Conservation (phyloP, 768 basidiomycete genomes). For the Lactifluus pinguis region DNA sequence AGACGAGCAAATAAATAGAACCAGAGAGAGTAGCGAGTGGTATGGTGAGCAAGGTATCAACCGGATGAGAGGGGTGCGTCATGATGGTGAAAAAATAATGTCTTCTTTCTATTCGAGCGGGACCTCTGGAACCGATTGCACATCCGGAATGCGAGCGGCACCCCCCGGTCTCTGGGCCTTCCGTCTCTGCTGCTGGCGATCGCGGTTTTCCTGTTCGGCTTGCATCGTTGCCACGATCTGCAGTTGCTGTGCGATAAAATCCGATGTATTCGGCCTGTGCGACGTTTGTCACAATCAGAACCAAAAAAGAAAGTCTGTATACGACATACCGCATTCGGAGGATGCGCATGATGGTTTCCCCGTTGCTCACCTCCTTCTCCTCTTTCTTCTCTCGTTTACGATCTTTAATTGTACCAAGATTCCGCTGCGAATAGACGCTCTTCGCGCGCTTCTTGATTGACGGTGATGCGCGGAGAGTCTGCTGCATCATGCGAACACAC, state of each 20-base stretch:
- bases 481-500: slow-evolving; percentile 92
- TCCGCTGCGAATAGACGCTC: slow-evolving; percentile 86
- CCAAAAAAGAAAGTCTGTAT: neutral
- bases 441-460: slow-evolving; percentile 84
- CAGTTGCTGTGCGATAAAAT: slow-evolving; percentile 83
- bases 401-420: slow-evolving; percentile 92
- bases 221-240: slow-evolving; percentile 77
- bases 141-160: slow-evolving; percentile 20
- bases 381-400: slow-evolving; percentile 88
- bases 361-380: slow-evolving; percentile 60
- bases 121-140: slow-evolving; percentile 26
- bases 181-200: slow-evolving; percentile 49
- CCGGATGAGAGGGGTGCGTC: neutral
- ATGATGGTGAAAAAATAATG: neutral
- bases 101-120: slow-evolving; percentile 3
- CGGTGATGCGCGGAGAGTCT: slow-evolving; percentile 63
- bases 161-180: slow-evolving; percentile 46
- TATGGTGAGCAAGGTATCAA: slow-evolving; percentile 26
- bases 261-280: slow-evolving; percentile 62
- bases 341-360: slow-evolving; percentile 91
- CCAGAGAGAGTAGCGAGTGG: slow-evolving; percentile 8
- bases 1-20: neutral
- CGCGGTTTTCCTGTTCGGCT: slow-evolving; percentile 70
- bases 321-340: slow-evolving; percentile 80
- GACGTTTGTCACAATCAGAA: neutral